A percentile compares a stretch with the other conserved stretches of the same genome.
phyloP scores from a whole-genome alignment of 208 protist genomes.

The Porcisia deanei region DNA sequence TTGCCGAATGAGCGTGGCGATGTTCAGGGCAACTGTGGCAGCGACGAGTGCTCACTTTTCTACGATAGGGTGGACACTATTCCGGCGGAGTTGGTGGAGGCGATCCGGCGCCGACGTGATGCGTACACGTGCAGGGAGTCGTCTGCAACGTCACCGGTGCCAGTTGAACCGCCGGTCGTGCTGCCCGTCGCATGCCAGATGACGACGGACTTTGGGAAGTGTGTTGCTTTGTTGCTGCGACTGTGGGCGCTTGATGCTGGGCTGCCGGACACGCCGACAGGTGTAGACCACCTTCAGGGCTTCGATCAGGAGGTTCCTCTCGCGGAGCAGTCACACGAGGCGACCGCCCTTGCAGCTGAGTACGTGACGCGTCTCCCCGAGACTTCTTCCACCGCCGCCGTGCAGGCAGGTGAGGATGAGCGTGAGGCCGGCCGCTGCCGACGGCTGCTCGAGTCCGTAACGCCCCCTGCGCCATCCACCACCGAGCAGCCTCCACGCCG shows the following conservation, averaged over 20 bases:
- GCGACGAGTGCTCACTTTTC: not conserved
- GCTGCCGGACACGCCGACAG: slow-evolving; percentile 1
- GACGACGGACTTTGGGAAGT: slow-evolving; percentile 84
- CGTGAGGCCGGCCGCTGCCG: slow-evolving; percentile 18
- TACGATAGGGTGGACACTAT: slow-evolving; percentile 39
- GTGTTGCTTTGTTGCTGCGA: slow-evolving; percentile 46
- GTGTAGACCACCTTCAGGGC: slow-evolving; percentile 2
- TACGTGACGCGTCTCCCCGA: slow-evolving; percentile 2
- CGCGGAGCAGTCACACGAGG: not conserved
- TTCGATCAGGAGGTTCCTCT: not conserved
- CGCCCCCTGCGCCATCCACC: not conserved
- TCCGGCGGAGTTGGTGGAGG: slow-evolving; percentile 36
- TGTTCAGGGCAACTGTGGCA: not conserved
- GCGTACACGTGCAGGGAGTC: not conserved
- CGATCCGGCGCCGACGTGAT: slow-evolving; percentile 29
- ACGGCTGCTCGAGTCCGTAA: slow-evolving; percentile 1
- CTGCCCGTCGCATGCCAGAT: slow-evolving; percentile 70
- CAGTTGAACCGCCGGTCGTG: slow-evolving; percentile 22
- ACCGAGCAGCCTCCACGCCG: not conserved
- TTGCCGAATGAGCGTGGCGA: not conserved
- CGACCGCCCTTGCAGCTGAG: not conserved
- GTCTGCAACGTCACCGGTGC: not conserved
- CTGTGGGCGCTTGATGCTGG: slow-evolving; percentile 22
- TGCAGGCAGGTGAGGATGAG: slow-evolving; percentile 13
- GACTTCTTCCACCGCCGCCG: slow-evolving; percentile 5